Evolutionary conservation across 2,329 filamentous ascomycete genomes (phyloP).

Genomic region (Nannizziopsis arthrosporioides): DNA sequence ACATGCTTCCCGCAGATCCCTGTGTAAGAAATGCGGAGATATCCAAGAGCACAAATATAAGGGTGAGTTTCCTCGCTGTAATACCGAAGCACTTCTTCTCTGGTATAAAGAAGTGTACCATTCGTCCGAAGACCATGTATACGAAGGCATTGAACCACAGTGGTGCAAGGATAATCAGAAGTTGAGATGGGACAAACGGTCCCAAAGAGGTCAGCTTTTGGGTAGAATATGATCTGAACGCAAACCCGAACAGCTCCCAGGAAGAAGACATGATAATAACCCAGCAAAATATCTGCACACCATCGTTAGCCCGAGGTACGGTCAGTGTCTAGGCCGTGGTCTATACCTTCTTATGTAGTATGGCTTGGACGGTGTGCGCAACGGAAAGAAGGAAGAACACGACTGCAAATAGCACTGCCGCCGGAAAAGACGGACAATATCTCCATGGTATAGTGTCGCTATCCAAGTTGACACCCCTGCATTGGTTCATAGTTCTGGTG

Average conservation of each 20-base stretch:
- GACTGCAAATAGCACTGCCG: slow-evolving; percentile 13
- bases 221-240: slow-evolving; percentile 12
- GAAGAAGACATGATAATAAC: slow-evolving; percentile 13
- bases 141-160: slow-evolving; percentile 36
- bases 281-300: slow-evolving; percentile 15
- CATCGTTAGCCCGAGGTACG: too few species aligned
- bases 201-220: slow-evolving; percentile 9
- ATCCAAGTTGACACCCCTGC: slow-evolving; percentile 9
- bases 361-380: slow-evolving; percentile 12
- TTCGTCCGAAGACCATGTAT: slow-evolving; percentile 38
- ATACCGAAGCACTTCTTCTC: slow-evolving; percentile 29
- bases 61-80: slow-evolving; percentile 28
- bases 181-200: slow-evolving; percentile 12
- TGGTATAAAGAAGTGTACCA: slow-evolving; percentile 37
- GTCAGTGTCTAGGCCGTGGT: neutral
- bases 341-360: slow-evolving; percentile 14
- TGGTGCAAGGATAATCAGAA: slow-evolving; percentile 15
- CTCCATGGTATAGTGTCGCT: slow-evolving; percentile 12
- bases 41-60: slow-evolving; percentile 34
- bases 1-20: slow-evolving; percentile 12
- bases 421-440: slow-evolving; percentile 15
- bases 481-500: slow-evolving; percentile 3
- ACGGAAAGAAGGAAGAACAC: slow-evolving; percentile 10
- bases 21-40: slow-evolving; percentile 23
- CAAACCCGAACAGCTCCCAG: slow-evolving; percentile 15